phyloP scores from a whole-genome alignment of 768 basidiomycete genomes.

The Lyophyllum shimeji region DNA sequence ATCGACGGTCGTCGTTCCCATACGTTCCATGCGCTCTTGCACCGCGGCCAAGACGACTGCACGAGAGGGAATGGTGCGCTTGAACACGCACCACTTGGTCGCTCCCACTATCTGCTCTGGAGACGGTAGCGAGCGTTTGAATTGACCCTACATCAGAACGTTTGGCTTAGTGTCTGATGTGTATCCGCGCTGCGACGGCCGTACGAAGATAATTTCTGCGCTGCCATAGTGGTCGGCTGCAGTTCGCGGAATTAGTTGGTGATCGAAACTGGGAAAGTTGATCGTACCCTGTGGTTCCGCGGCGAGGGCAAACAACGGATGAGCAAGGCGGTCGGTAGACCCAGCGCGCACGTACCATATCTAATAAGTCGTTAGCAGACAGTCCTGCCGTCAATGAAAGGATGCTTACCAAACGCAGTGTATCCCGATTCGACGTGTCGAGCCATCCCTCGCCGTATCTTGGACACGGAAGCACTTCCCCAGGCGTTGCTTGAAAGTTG shows the following conservation, averaged over 20 bases:
- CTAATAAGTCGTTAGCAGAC: constrained; percentile 25
- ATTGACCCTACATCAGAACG: constrained; percentile 59
- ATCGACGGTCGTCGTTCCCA: constrained; percentile 60
- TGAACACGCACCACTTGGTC: constrained; percentile 88
- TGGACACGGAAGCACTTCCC: constrained; percentile 69
- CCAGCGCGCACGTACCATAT: constrained; percentile 47
- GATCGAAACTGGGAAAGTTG: neutral
- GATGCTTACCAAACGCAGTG: constrained; percentile 56
- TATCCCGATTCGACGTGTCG: constrained; percentile 62
- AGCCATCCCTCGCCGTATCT: constrained; percentile 67
- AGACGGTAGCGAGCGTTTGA: constrained; percentile 45
- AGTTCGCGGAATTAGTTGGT: neutral
- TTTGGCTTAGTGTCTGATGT: constrained; percentile 7
- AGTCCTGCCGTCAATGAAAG: neutral
- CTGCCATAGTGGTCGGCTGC: constrained; percentile 87
- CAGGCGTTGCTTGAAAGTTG: constrained; percentile 85
- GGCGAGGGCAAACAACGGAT: neutral
- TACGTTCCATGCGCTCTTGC: constrained; percentile 68
- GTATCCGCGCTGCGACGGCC: constrained; percentile 21
- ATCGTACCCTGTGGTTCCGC: constrained; percentile 12
- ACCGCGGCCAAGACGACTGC: constrained; percentile 61
- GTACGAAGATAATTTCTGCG: constrained; percentile 78
- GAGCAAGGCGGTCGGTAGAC: neutral
- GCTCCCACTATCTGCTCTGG: constrained; percentile 58
- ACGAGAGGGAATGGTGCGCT: constrained; percentile 47